Evolutionary conservation across 345 rosid species (phyloP).

Genomic region (Rhizophora apiculata): DNA sequence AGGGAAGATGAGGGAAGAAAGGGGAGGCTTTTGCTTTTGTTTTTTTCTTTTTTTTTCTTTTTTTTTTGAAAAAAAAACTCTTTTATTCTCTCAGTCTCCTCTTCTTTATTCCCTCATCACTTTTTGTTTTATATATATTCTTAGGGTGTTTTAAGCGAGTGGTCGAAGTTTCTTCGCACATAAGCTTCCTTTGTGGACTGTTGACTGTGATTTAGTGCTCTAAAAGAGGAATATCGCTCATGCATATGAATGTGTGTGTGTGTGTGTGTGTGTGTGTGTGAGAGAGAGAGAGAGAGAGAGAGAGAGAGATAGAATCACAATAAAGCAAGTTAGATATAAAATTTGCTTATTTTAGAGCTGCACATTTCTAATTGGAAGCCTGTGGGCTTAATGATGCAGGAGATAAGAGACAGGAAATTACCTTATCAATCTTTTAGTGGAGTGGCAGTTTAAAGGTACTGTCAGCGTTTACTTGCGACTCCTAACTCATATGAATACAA

Average conservation of each 20-base stretch:
- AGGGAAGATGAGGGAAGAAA: constrained; percentile 19
- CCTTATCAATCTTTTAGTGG: no score
- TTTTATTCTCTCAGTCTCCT: constrained; percentile 32
- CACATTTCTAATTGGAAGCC: not conserved
- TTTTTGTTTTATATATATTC: constrained; percentile 43
- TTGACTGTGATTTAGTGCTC: constrained; percentile 33
- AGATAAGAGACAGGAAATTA: constrained; percentile 44
- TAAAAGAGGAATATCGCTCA: constrained; percentile 19
- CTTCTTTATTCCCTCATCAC: constrained; percentile 12
- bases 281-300: not conserved
- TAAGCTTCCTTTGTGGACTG: constrained; percentile 48
- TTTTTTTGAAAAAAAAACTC: not conserved
- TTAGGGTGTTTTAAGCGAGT: constrained; percentile 64
- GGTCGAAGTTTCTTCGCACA: constrained; percentile 51
- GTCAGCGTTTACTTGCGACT: not conserved
- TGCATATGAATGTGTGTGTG: constrained; percentile 26
- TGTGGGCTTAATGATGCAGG: constrained; percentile 40
- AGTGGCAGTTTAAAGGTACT: not conserved
- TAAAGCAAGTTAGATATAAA: constrained; percentile 20
- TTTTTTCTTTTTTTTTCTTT: constrained; percentile 22
- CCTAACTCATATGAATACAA: no score
- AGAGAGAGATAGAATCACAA: not conserved
- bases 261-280: not conserved
- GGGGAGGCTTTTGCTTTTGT: constrained; percentile 20
- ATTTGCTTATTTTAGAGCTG: constrained; percentile 8